Evolutionary conservation across 1,139 yeast genomes (phyloP).

Genomic region (Scheffersomyces quercinus): DNA sequence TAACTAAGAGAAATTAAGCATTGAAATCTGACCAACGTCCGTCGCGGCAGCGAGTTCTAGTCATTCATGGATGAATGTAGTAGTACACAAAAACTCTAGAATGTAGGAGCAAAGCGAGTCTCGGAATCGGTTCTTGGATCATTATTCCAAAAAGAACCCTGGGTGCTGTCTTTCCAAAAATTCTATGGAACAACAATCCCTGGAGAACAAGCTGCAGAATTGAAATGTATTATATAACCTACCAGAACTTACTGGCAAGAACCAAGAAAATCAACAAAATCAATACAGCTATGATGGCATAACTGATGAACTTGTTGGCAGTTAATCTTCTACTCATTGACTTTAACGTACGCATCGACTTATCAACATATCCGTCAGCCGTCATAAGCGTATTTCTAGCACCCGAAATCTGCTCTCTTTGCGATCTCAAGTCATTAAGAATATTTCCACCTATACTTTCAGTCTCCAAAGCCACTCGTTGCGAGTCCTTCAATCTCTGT

Average conservation of each 20-base stretch:
- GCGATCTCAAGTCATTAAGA: slow-evolving; percentile 84
- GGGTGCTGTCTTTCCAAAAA: too few species aligned
- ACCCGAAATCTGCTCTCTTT: slow-evolving; percentile 86
- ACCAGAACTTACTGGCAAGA: slow-evolving; percentile 82
- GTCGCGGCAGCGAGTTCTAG: too few species aligned
- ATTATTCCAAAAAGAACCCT: too few species aligned
- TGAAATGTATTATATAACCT: slow-evolving; percentile 2
- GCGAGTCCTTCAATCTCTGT: slow-evolving; percentile 83
- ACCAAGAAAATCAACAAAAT: slow-evolving; percentile 82
- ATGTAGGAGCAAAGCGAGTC: too few species aligned
- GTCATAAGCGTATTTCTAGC: slow-evolving; percentile 82
- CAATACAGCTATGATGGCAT: slow-evolving; percentile 91
- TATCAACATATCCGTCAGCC: slow-evolving; percentile 92
- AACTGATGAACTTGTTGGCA: slow-evolving; percentile 91
- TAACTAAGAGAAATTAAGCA: too few species aligned
- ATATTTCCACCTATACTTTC: slow-evolving; percentile 91
- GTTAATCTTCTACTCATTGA: slow-evolving; percentile 93
- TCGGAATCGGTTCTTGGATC: too few species aligned
- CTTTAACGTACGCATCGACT: slow-evolving; percentile 80
- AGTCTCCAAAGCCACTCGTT: slow-evolving; percentile 88
- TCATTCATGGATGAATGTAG: too few species aligned
- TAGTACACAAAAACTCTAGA: too few species aligned
- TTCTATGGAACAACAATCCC: too few species aligned
- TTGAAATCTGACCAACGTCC: too few species aligned
- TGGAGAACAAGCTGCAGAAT: too few species aligned